Conservation (phyloP, 148 eudicot species). For the Persicaria tinctoria region DNA sequence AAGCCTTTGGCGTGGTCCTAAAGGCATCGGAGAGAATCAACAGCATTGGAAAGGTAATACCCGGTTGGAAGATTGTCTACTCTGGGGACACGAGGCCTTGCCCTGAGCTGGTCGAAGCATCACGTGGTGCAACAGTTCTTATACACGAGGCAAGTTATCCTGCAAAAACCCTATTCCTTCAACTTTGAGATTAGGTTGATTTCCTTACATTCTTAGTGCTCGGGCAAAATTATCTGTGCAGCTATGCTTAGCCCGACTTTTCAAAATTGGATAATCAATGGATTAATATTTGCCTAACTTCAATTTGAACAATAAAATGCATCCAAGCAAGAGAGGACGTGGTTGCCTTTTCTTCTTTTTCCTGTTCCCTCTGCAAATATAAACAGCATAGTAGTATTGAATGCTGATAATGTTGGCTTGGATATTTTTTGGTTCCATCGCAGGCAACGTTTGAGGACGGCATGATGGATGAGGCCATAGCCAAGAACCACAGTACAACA, state of each 20-base stretch:
- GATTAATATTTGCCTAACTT: too few relatives aligned
- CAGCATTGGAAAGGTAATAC: slow-evolving; percentile 40
- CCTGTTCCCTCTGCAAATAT: background rate
- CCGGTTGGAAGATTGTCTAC: slow-evolving; percentile 94
- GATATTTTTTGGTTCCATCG: background rate
- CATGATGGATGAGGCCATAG: slow-evolving; percentile 75
- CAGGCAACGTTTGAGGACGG: slow-evolving; percentile 97
- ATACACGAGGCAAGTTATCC: slow-evolving; percentile 72
- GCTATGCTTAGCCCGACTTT: too few relatives aligned
- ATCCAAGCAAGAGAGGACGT: background rate
- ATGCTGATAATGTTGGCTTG: background rate
- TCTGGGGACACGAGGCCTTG: slow-evolving; percentile 97
- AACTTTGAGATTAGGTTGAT: background rate
- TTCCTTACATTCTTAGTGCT: background rate
- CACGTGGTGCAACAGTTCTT: slow-evolving; percentile 79
- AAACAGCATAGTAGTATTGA: background rate
- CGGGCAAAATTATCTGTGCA: background rate
- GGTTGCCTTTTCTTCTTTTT: background rate
- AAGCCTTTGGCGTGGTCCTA: slow-evolving; percentile 66
- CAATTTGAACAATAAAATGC: background rate
- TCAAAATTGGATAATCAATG: too few relatives aligned
- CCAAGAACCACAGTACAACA: slow-evolving; percentile 94
- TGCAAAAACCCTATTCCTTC: background rate
- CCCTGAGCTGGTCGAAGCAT: slow-evolving; percentile 56
- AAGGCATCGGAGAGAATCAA: slow-evolving; percentile 50